Base-by-base conservation (phyloP, 2,329 filamentous ascomycete genomes). In the Amesomyces nigricolor region DNA sequence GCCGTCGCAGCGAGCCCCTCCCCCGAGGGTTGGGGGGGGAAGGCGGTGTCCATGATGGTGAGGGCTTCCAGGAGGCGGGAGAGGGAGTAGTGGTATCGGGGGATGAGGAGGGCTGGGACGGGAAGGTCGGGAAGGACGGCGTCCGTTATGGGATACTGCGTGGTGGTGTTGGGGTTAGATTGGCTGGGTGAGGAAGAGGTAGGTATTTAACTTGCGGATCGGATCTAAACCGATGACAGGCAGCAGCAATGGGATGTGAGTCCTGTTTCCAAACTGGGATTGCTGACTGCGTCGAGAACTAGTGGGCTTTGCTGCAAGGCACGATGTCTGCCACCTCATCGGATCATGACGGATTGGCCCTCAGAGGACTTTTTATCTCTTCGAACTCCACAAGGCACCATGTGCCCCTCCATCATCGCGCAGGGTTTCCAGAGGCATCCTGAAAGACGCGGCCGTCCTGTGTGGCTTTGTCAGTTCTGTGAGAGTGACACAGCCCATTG, bases 21-120 rank as follows among this genome's bases (percentile, higher is more conserved):
- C 22, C 47, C 56, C 3, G 43, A 35, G 37, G 53, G 14, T 5
- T 44, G 30, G 9, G 53, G 37, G 19, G 48, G 39, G 13, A 42
- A 3, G 6, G 22, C 19, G 19, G 51, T 32, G 16, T 58, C 58
- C 58, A 60, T 60, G 56, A 58, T 60, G 56, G 30, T 50, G 48
- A 55, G 32, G 17, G 40, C 17, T 13, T 37, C 48, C 2, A 57
- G 38, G 3, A 55, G 45, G 13, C 42, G 48, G 16, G 26, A 37
- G 37, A 57, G 10, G 30, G 52, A 45, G 42, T 53, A 38, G 29
- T 50, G 40, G 4, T 44, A n/a, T 13, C 40, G n/a, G 7, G 44
- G 19, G n/a, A 16, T 2, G 10, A 43, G n/a, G 17, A 47, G 10
- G 32, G 50, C 14, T 16, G 51, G 8, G 6, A 55, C 5, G 14